phyloP scores from a whole-genome alignment of 1,284 basidiomycete species.

The Rhodotorula sp. region DNA sequence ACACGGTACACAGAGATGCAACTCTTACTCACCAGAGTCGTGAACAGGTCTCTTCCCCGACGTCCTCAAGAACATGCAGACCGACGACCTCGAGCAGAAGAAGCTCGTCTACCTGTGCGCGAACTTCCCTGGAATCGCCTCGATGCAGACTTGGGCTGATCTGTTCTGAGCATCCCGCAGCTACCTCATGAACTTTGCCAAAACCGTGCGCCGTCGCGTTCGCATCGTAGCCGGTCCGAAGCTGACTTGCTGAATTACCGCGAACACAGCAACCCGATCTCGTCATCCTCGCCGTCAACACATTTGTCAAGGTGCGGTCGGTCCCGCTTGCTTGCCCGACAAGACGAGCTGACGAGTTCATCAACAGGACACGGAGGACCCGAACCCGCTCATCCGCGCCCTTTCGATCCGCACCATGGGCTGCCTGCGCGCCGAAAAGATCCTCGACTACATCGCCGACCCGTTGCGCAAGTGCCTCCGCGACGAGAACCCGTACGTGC shows the following conservation, averaged over 20 bases:
- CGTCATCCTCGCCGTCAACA: slow-evolving; percentile 97
- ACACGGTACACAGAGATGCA: background rate
- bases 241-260: background rate
- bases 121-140: slow-evolving; percentile 71
- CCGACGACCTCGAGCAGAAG: slow-evolving; percentile 78
- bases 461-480: slow-evolving; percentile 85
- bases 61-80: slow-evolving; percentile 93
- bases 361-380: slow-evolving; percentile 84
- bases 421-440: slow-evolving; percentile 94
- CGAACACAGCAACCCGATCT: slow-evolving; percentile 73
- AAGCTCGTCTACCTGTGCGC: slow-evolving; percentile 97
- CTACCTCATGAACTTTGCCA: slow-evolving; percentile 28
- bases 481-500: slow-evolving; percentile 96
- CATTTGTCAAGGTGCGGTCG: slow-evolving; percentile 72
- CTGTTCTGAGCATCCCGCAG: background rate
- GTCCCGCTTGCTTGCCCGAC: background rate
- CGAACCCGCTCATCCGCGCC: slow-evolving; percentile 93
- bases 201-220: background rate
- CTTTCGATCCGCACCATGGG: slow-evolving; percentile 98
- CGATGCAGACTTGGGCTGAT: background rate
- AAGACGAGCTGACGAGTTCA: too few relatives aligned
- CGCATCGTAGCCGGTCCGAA: rapidly evolving
- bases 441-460: slow-evolving; percentile 95
- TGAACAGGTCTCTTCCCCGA: slow-evolving; percentile 95
- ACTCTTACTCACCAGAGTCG: background rate